A percentile compares a stretch with the other conserved stretches of the same genome.
phyloP scores from a whole-genome alignment of 1,284 basidiomycete species.

The Lentinula novae-zelandiae region DNA sequence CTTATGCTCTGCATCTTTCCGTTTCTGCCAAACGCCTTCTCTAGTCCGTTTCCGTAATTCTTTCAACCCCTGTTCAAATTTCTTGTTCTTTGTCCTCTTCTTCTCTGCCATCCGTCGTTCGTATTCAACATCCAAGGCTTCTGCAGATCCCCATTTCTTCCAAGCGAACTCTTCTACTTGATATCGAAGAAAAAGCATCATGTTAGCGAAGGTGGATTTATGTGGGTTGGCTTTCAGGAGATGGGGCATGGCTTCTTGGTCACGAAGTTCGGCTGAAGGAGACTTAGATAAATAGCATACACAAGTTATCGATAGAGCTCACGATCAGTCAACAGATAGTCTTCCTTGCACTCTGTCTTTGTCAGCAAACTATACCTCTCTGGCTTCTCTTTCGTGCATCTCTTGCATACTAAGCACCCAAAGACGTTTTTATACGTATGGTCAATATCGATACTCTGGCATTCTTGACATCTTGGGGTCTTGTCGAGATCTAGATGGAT shows the following conservation, averaged over 20 bases:
- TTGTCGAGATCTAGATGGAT: slow-evolving; percentile 62
- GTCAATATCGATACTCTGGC: slow-evolving; percentile 83
- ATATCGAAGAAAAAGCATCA: slow-evolving; percentile 96
- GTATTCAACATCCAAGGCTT: slow-evolving; percentile 89
- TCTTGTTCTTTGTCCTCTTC: slow-evolving; percentile 89
- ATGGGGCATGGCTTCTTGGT: slow-evolving; percentile 91
- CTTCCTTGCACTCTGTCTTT: slow-evolving; percentile 99
- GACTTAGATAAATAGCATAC: neutral
- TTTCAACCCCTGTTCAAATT: slow-evolving; percentile 83
- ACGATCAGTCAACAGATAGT: slow-evolving; percentile 90
- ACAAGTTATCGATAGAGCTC: slow-evolving; percentile 24
- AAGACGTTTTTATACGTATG: slow-evolving; percentile 79
- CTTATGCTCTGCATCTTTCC: slow-evolving; percentile 83
- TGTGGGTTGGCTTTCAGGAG: slow-evolving; percentile 96
- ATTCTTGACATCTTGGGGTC: slow-evolving; percentile 84
- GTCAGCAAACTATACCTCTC: slow-evolving; percentile 95
- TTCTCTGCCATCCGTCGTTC: slow-evolving; percentile 78
- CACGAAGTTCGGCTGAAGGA: slow-evolving; percentile 79
- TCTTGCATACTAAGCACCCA: slow-evolving; percentile 81
- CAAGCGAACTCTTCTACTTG: slow-evolving; percentile 98
- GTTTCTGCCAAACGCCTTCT: slow-evolving; percentile 86
- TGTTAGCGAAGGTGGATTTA: slow-evolving; percentile 95
- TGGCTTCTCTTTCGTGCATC: slow-evolving; percentile 84
- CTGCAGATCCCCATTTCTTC: slow-evolving; percentile 95
- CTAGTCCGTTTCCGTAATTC: slow-evolving; percentile 83